Evolutionary conservation across 2,329 filamentous ascomycete genomes (phyloP), one percentile per base, ranked within the genome.

Genomic region (Talaromyces sp.): DNA sequence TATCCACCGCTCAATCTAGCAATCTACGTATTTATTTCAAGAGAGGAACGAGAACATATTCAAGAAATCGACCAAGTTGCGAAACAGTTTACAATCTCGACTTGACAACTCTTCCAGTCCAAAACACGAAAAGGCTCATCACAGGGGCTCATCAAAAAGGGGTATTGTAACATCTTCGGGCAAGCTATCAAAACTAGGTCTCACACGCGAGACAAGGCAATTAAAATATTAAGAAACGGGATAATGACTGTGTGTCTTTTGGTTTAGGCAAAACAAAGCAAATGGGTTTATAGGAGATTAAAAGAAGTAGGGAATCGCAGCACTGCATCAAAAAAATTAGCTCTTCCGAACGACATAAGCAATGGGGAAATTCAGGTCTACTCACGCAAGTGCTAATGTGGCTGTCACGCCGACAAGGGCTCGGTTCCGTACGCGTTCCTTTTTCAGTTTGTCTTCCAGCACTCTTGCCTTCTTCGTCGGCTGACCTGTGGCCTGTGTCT

Each of bases 341-440:
- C 51, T 58, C 52, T 51, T 53, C 50, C 10, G 16, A 5, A 12
- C 2, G n/a, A 9, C 9, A 31, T 1, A 7, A 47, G 3, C 12
- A 53, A 53, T 16, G 50, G 50, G 47, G 44, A 14, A 12, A 47
- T n/a, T 12, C 18, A 27, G 44, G 18, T 47, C n/a, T 60, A 89
- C 92, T 81, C 85, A 98, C 95, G 93, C 93, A 75, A 97, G 85
- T 61, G 91, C 91, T 74, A 97, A 83, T 54, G 91, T 95, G 62
- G 92, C 92, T 65, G 89, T 91, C 59, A 98, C 85, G 62, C 95
- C 94, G 65, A 96, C 84, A 64, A 96, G 81, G 54, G 95, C 92
- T 72, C 92, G 87, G 76, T 88, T 91, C 78, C 91, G 89, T 67
- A 97, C 91, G 71, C 88, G 90, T 78, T 96, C 89, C 79, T 92